Conservation (phyloP, 305 asterid genomes). For the Fraxinus baroniana region DNA sequence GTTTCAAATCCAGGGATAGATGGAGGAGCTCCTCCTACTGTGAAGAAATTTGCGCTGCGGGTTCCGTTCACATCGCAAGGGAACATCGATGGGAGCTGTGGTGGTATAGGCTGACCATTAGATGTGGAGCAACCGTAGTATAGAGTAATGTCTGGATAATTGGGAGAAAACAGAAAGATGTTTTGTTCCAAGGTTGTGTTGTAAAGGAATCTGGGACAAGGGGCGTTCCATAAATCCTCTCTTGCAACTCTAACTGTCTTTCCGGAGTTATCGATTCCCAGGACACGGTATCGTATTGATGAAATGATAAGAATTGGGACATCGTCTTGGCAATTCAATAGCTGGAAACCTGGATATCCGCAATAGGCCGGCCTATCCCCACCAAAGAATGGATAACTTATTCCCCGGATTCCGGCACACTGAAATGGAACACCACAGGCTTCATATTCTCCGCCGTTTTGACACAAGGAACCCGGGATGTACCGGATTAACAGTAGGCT, state of each 20-base stretch:
- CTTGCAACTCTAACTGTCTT: constrained; percentile 39
- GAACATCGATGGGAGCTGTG: neutral
- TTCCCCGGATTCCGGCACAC: constrained; percentile 32
- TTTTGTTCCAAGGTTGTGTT: constrained; percentile 32
- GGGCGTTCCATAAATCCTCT: constrained; percentile 36
- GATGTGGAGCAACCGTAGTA: constrained; percentile 30
- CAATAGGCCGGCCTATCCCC: constrained; percentile 38
- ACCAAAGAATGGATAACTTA: constrained; percentile 57
- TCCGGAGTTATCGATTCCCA: neutral
- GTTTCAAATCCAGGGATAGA: neutral
- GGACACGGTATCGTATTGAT: constrained; percentile 30
- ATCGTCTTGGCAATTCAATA: constrained; percentile 25
- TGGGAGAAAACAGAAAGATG: constrained; percentile 26
- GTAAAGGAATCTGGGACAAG: constrained; percentile 24
- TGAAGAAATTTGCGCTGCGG: constrained; percentile 5
- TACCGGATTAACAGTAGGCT: neutral
- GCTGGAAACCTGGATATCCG: constrained; percentile 52
- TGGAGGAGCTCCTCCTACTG: fast-evolving
- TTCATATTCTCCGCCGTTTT: constrained; percentile 23
- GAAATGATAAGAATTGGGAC: constrained; percentile 25
- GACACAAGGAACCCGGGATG: constrained; percentile 25
- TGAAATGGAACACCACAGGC: constrained; percentile 30
- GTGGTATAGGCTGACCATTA: neutral
- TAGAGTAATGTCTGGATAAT: constrained; percentile 33
- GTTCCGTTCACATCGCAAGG: constrained; percentile 3